Conservation (phyloP, 441 rosid genomes). For the Erysimum cheiri region DNA sequence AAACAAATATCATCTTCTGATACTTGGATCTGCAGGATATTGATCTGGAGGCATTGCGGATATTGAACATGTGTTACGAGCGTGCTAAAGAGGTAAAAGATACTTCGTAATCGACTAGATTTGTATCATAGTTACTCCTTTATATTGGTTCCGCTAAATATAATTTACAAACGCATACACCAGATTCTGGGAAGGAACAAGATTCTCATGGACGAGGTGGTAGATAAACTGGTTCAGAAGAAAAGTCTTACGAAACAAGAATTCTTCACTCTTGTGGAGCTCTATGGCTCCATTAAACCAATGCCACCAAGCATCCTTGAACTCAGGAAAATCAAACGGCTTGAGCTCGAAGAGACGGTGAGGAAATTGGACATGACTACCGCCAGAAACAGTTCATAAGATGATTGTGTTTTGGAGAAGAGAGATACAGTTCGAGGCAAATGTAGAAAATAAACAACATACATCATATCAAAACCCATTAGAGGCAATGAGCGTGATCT, state of each 20-base stretch:
- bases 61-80: slow-evolving; percentile 70
- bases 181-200: slow-evolving; percentile 56
- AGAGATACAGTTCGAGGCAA: not conserved
- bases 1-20: slow-evolving; percentile 18
- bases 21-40: slow-evolving; percentile 61
- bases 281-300: slow-evolving; percentile 65
- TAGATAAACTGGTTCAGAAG: slow-evolving; percentile 66
- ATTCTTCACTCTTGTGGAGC: slow-evolving; percentile 69
- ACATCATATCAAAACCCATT: not conserved
- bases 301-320: slow-evolving; percentile 72
- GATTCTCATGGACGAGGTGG: slow-evolving; percentile 74
- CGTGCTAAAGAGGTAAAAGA: slow-evolving; percentile 79
- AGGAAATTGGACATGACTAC: slow-evolving; percentile 48
- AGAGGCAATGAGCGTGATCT: slow-evolving; percentile 15
- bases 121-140: not conserved
- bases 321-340: slow-evolving; percentile 67
- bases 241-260: slow-evolving; percentile 85
- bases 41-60: slow-evolving; percentile 73
- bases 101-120: not conserved
- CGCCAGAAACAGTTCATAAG: slow-evolving; percentile 37
- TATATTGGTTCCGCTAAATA: slow-evolving; percentile 6
- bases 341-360: slow-evolving; percentile 59
- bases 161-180: not conserved
- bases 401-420: slow-evolving; percentile 7
- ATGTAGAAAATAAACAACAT: not conserved